Base-by-base conservation (phyloP, 495 filamentous ascomycete species). In the Terfezia claveryi region DNA sequence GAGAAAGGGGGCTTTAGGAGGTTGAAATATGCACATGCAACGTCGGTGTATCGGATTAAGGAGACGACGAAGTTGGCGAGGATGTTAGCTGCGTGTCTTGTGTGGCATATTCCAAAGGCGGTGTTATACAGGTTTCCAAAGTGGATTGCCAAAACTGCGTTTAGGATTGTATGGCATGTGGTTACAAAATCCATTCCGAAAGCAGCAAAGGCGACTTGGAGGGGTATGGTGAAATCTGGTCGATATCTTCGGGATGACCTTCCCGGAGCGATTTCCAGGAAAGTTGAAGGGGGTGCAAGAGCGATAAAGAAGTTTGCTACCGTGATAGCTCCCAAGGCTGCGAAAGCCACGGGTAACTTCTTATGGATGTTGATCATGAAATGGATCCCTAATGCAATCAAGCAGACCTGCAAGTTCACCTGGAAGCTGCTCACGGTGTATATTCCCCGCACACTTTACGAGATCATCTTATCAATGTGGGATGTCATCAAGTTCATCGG, bases 1-100 rank as follows among this genome's bases (percentile, higher is more conserved):
- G 9, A 51, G 63, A 2, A 59, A 61, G 3, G 64, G 8, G 64
- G 64, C 8, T 64, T 56, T 57, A 54, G 55, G 38, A 52, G 64
- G 8, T 54, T 61, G 55, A 65, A 64, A 49, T 46, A 55, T 4
- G 54, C 56, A 52, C 55, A 61, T 4, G 38, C 17, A 2, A 59
- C 56, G 2, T 57, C 58, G 17, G 37, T 61, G 6, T 36, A 11
- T 3, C 41, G 16, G 10, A 56, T 61, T 10, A 59, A 55, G 37
- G 51, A 20, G 37, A 52, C 53, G 2, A 54, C 17, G 10, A 11
- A 44, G 20, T 7, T 14, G 0, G 36, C 59, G 32, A 53, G 51
- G 16, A 3, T 12, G 8, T 37, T 56, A 1, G 50, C 49, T 7
- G 41, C 49, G 23, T 9, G 55, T 0, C 0, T 61, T 4, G 50